Base-by-base conservation (phyloP, 306 rosid genomes). In the Castanea crenata region DNA sequence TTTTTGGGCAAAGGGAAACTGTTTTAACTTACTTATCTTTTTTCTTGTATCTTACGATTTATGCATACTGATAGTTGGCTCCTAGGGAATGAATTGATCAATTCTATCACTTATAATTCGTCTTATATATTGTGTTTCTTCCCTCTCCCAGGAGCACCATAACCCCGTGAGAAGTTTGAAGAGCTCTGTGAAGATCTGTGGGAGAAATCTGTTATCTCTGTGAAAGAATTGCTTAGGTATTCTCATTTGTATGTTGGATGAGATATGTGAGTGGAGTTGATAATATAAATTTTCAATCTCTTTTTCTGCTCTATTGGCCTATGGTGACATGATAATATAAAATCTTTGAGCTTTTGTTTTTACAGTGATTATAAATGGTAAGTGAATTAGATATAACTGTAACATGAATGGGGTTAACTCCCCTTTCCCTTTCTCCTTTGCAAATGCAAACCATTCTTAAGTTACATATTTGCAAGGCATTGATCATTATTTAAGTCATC, bases 151-250 rank as follows among this genome's bases (percentile, higher is more conserved):
- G 99, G 98, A 93, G 98, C 80, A 70, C 98, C 76, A 91, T 95
- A 83, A 86, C 97, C 46, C 38, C 96, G 98, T 27, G 94, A 93
- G 81, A 93, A 93, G 85, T 95, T 93, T 80, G 98, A 95, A 80
- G 97, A 93, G 85, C 93, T 95, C 49, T 95, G 97, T 69, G 82
- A 78, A 83, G 99, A 95, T 85, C 84, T 95, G 31, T 95, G 99
- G 99, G 98, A 93, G 86, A 86, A 90, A 79, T 89, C 98, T 63
- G 89, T 95, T 49, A 12, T 78, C 69, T 96, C 99, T 14, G 68
- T 93, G 86, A 95, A 91, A 82, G 97, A 82, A 83, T 80, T 95
- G 76, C 85, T 90, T 54, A 91, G 88, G 76, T 77, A 90, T 86
- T 90, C 97, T 56, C 89, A 88, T 82, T 70, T 95, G 68, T 49